Evolutionary conservation across 1,139 yeast genomes (phyloP), one percentile per base, ranked within the genome.

Genomic region (Hemisphaericaspora lyxosophila): DNA sequence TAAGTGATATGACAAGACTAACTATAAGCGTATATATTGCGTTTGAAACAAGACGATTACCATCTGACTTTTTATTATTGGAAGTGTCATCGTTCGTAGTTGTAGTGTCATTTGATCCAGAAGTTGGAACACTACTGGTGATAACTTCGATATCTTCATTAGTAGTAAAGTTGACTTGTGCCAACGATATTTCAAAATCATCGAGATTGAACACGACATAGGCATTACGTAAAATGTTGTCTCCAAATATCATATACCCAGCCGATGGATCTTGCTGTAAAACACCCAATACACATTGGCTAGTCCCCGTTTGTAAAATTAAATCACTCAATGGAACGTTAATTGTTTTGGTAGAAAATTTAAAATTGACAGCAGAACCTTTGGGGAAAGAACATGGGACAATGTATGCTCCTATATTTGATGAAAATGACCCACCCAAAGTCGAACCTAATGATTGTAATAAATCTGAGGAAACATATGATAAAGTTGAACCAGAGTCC

Each of bases 201-300:
- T 84, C 89, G 46, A 87, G 64, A 59, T 89, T 94, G 51, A 76
- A 87, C 31, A 87, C 95, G 39, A 82, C 77, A 55, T 88, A 88
- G 7, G 86, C 89, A 37, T 77, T 70, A 43, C 87, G 73, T 51
- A 89, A 63, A 61, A 87, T 80, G 23, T 82, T 75, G 58, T 86
- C 95, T 33, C 96, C 96, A 11, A 87, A 54, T 36, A 66, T 52
- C 27, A 64, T 46, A 43, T 54, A 62, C 2, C 46, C 19, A 5
- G 45, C 40, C 20, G 31, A 12, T n/a, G 47, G 33, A 12, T 43
- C 8, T 45, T 62, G 69, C 9, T 49, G 48, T 29, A 63, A 40
- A 24, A 65, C 46, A 6, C 70, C 71, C 37, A 67, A 57, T 30
- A 45, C 44, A 47, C 73, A 67, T 16, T 38, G 37, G n/a, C 34